Evolutionary conservation across 2,329 filamentous ascomycete genomes (phyloP), one percentile per base, ranked within the genome.

Genomic region (Ambrosiella xylebori): DNA sequence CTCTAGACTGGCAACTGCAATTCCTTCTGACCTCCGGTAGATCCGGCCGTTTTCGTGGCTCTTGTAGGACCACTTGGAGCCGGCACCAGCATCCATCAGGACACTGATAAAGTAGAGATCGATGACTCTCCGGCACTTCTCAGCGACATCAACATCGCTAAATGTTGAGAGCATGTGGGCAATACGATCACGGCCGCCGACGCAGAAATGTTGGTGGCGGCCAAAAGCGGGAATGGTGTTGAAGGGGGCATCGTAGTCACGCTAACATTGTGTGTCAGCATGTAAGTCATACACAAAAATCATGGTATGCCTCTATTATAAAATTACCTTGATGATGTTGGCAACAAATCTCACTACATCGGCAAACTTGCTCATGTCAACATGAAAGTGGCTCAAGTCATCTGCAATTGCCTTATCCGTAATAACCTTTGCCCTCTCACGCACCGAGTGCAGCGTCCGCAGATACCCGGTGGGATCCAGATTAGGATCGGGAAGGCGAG

Each of bases 391-490:
- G 64, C 79, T 80, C 61, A 95, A 77, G 64, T 86, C 76, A 66
- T 95, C 88, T 63, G 76, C 77, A 65, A 86, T 76, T 8, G 89
- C 88, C 73, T 86, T 90, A 62, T 86, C 79, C 61, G 87, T 77
- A 56, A 95, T 76, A 63, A 91, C 73, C 65, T 74, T 79, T 66
- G 80, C 85, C 62, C 89, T 75, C 65, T 96, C 88, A 62, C 93
- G 79, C 35, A 98, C 88, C 36, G 93, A 82, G 65, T 88, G 82
- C 66, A 97, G 81, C 71, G 89, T 96, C 67, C 87, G 82, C 65
- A 98, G 79, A 71, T 97, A 97, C 61, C 84, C 90, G 27, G 86
- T 88, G 17, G 91, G 90, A 68, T 97, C 88, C 64, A 91, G 76
- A 62, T 84, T 78, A 65, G 91, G 90, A 71, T 97, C 90, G 36